A percentile compares a stretch with the other conserved stretches of the same genome.
Evolutionary conservation across 2,329 filamentous ascomycete genomes (phyloP).

Genomic region (Calonectria honghensis): DNA sequence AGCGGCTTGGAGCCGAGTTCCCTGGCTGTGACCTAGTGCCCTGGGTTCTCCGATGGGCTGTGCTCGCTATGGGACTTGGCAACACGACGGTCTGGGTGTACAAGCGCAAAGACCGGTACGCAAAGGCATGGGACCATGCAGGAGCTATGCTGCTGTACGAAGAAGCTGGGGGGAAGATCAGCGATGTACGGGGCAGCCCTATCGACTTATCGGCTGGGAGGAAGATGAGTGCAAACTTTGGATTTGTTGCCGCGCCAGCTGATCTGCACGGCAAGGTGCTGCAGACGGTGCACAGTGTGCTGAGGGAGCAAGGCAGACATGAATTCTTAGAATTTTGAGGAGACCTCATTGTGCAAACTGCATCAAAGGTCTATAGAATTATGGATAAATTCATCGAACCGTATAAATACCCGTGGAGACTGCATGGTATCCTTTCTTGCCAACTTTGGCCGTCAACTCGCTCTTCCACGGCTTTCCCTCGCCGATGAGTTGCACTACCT

Average conservation of each 20-base stretch:
- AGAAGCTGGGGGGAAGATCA: slow-evolving; percentile 73
- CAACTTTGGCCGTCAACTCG: slow-evolving; percentile 62
- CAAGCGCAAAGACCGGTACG: slow-evolving; percentile 66
- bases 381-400: slow-evolving; percentile 48
- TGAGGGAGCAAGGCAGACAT: slow-evolving; percentile 65
- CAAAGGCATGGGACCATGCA: slow-evolving; percentile 77
- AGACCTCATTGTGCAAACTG: not conserved
- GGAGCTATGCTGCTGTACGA: slow-evolving; percentile 76
- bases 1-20: slow-evolving; percentile 63
- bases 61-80: slow-evolving; percentile 70
- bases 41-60: slow-evolving; percentile 75
- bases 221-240: slow-evolving; percentile 70
- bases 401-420: slow-evolving; percentile 67
- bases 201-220: slow-evolving; percentile 71
- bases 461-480: slow-evolving; percentile 63
- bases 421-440: slow-evolving; percentile 67
- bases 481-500: slow-evolving; percentile 58
- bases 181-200: slow-evolving; percentile 70
- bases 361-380: slow-evolving; percentile 1
- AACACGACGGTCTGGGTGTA: slow-evolving; percentile 76
- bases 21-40: slow-evolving; percentile 72
- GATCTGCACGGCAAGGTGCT: slow-evolving; percentile 67
- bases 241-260: slow-evolving; percentile 72
- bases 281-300: slow-evolving; percentile 85
- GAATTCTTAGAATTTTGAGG: slow-evolving; percentile 45